phyloP scores from a whole-genome alignment of 75 land plant species.

The Larix kaempferi region DNA sequence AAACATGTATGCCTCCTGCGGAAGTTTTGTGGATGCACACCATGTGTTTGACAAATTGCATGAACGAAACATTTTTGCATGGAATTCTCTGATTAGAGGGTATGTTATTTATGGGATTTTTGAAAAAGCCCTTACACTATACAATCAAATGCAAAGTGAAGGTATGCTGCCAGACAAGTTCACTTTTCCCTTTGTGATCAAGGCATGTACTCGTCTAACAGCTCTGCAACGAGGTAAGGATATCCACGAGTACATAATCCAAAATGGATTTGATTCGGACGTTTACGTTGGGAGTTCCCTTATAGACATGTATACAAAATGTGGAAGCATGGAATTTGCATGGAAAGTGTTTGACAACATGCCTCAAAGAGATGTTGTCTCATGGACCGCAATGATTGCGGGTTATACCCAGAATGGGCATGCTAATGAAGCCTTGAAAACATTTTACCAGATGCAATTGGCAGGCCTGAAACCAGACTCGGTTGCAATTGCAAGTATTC shows the following conservation, averaged over 20 bases:
- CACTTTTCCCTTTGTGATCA: conserved; percentile 54
- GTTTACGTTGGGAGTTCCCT: conserved; percentile 48
- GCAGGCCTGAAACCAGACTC: conserved; percentile 23
- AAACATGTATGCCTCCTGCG: conserved; percentile 38
- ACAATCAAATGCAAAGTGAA: conserved; percentile 27
- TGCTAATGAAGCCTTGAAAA: conserved; percentile 17
- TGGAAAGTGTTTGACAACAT: conserved; percentile 16
- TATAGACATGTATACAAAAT: conserved; percentile 65
- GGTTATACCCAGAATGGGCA: conserved; percentile 40
- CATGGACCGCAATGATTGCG: conserved; percentile 68
- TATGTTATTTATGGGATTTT: conserved; percentile 45
- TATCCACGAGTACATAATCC: conserved; percentile 36
- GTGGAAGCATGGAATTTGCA: conserved; percentile 15
- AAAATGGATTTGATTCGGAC: conserved; percentile 34
- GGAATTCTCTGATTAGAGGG: conserved; percentile 58
- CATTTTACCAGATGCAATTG: conserved; percentile 28
- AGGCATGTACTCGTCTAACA: conserved; percentile 47
- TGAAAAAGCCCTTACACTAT: conserved; percentile 33
- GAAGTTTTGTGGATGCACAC: conserved; percentile 25
- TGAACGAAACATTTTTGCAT: conserved; percentile 35
- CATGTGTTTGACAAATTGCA: conserved; percentile 44
- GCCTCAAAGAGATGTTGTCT: conserved; percentile 37
- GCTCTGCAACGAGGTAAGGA: conserved; percentile 35
- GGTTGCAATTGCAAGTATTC: conserved; percentile 32
- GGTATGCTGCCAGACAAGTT: conserved; percentile 47